Evolutionary conservation across 306 rosid species (phyloP), one percentile per base, ranked within the genome.

Genomic region (Acacia confusa): DNA sequence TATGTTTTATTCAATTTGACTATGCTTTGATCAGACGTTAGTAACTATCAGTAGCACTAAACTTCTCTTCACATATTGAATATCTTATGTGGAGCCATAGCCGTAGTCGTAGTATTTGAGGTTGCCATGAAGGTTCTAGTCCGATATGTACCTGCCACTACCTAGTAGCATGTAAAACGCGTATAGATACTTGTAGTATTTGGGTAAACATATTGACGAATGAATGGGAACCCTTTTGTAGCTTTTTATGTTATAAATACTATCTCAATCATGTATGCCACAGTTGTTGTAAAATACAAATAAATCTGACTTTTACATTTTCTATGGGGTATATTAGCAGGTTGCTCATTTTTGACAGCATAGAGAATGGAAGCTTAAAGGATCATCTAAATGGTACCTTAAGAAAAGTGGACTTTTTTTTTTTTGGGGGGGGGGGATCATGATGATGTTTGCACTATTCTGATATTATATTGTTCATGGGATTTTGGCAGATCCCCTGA

Each of bases 281-380:
- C 73, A 47, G 8, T 65, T 40, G n/a, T 15, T 24, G 34, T 43
- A 34, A 28, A 63, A 41, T 70, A 45, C 32, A 41, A 53, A 55
- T 27, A 57, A 45, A 32, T 70, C 43, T 66, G 16, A 61, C 79
- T 80, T 34, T 66, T 45, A 79, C 79, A 77, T 65, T 17, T 57
- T 41, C 40, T 22, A 43, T 74, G 60, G 68, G 83, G 28, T 55
- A 40, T 76, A 71, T 75, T 38, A 81, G 86, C 91, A 95, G 98
- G 81, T 75, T 92, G 82, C 92, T 95, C 34, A 89, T 95, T 70
- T 95, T 88, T 80, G 97, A 88, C 74, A 89, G 65, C 79, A 87
- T 91, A 82, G 95, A 89, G 85, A 88, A 92, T 70, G 98, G 98
- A 83, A 95, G 97, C 92, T 88, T 95, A 85, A 92, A 91, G 89